Evolutionary conservation across 2,329 filamentous ascomycete species (phyloP).

Genomic region (Epichloe typhina): DNA sequence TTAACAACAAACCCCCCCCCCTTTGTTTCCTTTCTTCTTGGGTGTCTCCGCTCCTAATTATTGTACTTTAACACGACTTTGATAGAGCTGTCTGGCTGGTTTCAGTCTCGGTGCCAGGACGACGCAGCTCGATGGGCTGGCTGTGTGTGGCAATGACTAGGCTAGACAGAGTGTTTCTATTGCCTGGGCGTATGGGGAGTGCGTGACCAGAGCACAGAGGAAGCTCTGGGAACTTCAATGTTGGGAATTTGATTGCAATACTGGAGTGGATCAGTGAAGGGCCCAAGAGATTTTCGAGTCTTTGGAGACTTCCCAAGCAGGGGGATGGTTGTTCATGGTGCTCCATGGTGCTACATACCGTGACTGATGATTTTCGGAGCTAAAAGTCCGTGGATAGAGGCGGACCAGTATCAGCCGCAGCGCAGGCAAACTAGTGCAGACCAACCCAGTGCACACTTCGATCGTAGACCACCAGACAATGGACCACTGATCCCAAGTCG

Average conservation of each 20-base stretch:
- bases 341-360: not conserved
- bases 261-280: not conserved
- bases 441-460: conserved; percentile 20
- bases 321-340: too few species aligned
- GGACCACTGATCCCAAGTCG: conserved; percentile 17
- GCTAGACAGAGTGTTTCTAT: not conserved
- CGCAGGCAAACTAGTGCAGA: conserved; percentile 20
- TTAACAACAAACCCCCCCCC: too few species aligned
- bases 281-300: not conserved
- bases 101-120: too few species aligned
- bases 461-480: conserved; percentile 18
- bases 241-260: not conserved
- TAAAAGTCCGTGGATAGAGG: not conserved
- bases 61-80: too few species aligned
- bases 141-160: too few species aligned
- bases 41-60: too few species aligned
- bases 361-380: not conserved
- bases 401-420: conserved; percentile 14
- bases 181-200: not conserved
- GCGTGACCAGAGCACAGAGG: not conserved
- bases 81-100: too few species aligned
- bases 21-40: too few species aligned
- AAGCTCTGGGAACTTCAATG: not conserved
- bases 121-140: too few species aligned
- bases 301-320: too few species aligned